A percentile compares a stretch with the other conserved stretches of the same genome.
phyloP scores from a whole-genome alignment of 495 filamentous ascomycete genomes.

The Hypoxylon fragiforme region DNA sequence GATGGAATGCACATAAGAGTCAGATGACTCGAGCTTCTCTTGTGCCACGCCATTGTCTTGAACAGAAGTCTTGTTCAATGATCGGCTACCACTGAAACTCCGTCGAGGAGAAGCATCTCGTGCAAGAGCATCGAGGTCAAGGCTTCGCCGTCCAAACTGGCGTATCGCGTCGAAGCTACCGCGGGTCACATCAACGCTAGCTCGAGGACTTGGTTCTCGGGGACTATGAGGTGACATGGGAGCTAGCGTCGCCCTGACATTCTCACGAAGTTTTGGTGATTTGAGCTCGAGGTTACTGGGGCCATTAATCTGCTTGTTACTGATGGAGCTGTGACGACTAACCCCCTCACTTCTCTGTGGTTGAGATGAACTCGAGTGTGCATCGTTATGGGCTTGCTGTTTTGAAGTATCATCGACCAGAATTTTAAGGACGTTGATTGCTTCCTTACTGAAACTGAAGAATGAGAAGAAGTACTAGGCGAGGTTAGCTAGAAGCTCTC shows the following conservation, averaged over 20 bases:
- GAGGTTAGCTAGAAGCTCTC: conserved; percentile 26
- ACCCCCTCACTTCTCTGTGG: conserved; percentile 5
- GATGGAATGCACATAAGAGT: conserved; percentile 75
- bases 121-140: conserved; percentile 49
- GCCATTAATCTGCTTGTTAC: conserved; percentile 13
- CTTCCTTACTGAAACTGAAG: conserved; percentile 84
- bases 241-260: conserved; percentile 66
- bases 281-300: conserved; percentile 40
- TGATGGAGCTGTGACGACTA: conserved; percentile 20
- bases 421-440: conserved; percentile 74
- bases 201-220: conserved; percentile 52
- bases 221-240: conserved; percentile 55
- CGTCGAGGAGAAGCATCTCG: conserved; percentile 49
- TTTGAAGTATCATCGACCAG: conserved; percentile 69
- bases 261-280: conserved; percentile 60
- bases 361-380: conserved; percentile 19
- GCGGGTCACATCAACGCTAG: conserved; percentile 47
- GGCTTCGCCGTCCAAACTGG: conserved; percentile 54
- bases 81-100: conserved; percentile 62
- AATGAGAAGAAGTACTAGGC: conserved; percentile 92
- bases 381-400: conserved; percentile 39
- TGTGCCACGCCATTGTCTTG: conserved; percentile 47
- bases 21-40: conserved; percentile 67
- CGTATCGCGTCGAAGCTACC: conserved; percentile 47
- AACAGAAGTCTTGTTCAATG: conserved; percentile 45